Evolutionary conservation across 768 basidiomycete genomes (phyloP).

Genomic region (Russula compacta): DNA sequence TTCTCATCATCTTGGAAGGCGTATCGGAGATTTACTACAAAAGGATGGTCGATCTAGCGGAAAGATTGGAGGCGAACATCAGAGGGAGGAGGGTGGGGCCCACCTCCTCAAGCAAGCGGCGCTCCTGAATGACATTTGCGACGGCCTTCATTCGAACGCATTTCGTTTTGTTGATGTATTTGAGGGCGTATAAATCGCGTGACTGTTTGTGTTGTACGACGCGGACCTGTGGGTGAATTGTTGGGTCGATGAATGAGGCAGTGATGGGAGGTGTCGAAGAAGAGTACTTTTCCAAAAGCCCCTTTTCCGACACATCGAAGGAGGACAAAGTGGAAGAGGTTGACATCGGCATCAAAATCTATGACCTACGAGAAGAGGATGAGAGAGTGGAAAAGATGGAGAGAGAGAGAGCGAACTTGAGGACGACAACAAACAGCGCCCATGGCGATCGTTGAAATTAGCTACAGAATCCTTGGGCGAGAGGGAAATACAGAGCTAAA

Average conservation of each 20-base stretch:
- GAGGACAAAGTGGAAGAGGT: constrained; percentile 94
- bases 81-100: constrained; percentile 5
- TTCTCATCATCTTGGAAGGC: constrained; percentile 98
- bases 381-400: not conserved
- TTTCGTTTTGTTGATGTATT: constrained; percentile 98
- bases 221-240: constrained; percentile 58
- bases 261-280: constrained; percentile 13
- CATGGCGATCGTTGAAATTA: constrained; percentile 35
- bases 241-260: not conserved
- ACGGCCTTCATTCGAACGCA: constrained; percentile 99
- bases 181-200: constrained; percentile 92
- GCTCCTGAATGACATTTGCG: constrained; percentile 94
- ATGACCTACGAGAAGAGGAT: constrained; percentile 49
- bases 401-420: constrained; percentile 39
- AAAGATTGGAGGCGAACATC: constrained; percentile 22
- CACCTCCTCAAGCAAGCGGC: constrained; percentile 92
- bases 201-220: constrained; percentile 99
- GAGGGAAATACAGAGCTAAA: not conserved
- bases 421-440: constrained; percentile 82
- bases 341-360: constrained; percentile 92
- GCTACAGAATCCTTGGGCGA: constrained; percentile 6
- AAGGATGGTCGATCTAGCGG: constrained; percentile 84
- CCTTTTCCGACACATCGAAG: constrained; percentile 96
- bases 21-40: constrained; percentile 89
- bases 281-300: constrained; percentile 87